Evolutionary conservation across 441 rosid genomes (phyloP).

Genomic region (Eutrema salsugineum): DNA sequence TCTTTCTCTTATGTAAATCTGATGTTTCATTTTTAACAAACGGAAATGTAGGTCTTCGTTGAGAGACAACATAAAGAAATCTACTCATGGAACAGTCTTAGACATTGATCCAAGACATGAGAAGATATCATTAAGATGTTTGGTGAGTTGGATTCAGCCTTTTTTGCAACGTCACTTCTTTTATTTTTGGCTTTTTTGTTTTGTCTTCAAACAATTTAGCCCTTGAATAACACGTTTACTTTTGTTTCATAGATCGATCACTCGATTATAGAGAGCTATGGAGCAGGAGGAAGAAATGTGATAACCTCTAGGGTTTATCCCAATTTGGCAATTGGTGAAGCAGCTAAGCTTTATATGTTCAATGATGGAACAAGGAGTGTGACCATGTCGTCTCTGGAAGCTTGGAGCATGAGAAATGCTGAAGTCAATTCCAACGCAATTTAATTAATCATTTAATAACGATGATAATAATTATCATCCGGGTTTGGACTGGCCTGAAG

Average conservation of each 20-base stretch:
- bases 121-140: conserved; percentile 61
- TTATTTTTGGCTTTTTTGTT: neutral
- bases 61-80: conserved; percentile 36
- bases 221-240: neutral
- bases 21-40: neutral
- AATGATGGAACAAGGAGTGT: conserved; percentile 42
- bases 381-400: conserved; percentile 29
- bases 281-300: conserved; percentile 44
- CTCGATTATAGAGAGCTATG: conserved; percentile 56
- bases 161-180: neutral
- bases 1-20: neutral
- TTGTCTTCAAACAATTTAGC: neutral
- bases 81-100: conserved; percentile 55
- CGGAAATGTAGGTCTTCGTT: conserved; percentile 50
- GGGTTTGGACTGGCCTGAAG: conserved; percentile 9
- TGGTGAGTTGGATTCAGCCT: conserved; percentile 39
- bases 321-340: conserved; percentile 36
- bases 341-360: conserved; percentile 39
- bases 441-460: neutral
- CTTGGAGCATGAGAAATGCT: conserved; percentile 62
- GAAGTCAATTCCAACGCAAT: conserved; percentile 6
- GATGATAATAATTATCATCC: neutral
- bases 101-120: conserved; percentile 48
- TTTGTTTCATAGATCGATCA: conserved; percentile 51
- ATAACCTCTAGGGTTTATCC: conserved; percentile 68